A percentile compares a stretch with the other conserved stretches of the same genome.
These are phyloP conservation scores for Ilyonectria mors-panacis DNA, from an alignment of 2,329 filamentous ascomycete genomes.

Conservation along the genomic window DNA sequence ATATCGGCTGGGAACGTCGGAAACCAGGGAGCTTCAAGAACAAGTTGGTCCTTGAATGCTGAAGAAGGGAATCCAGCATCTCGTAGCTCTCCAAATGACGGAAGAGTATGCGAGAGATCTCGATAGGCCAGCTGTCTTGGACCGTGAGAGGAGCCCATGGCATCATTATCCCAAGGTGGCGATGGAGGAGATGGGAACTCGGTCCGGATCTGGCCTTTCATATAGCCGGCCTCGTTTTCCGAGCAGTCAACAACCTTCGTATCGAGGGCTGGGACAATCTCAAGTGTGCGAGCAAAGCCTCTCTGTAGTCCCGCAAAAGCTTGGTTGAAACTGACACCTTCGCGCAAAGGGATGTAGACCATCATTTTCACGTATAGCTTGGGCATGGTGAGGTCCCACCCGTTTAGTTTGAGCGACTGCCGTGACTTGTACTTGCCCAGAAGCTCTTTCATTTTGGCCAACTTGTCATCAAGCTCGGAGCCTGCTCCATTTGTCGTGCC, in stretches of 20 bases:
- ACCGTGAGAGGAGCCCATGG: neutral
- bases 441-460: constrained; percentile 56
- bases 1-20: constrained; percentile 48
- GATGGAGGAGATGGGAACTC: constrained; percentile 35
- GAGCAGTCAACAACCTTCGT: constrained; percentile 52
- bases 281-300: constrained; percentile 53
- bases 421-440: constrained; percentile 44
- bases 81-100: constrained; percentile 46
- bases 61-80: constrained; percentile 47
- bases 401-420: constrained; percentile 48
- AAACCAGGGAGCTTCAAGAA: constrained; percentile 43
- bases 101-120: constrained; percentile 45
- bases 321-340: constrained; percentile 45
- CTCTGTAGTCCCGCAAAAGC: constrained; percentile 51
- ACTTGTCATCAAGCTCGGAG: neutral
- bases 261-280: constrained; percentile 54
- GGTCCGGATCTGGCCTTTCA: constrained; percentile 40
- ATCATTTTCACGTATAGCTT: constrained; percentile 51
- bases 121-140: constrained; percentile 43
- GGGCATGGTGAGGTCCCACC: constrained; percentile 53
- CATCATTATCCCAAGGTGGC: constrained; percentile 1
- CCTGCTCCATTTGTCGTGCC: neutral
- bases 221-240: constrained; percentile 45
- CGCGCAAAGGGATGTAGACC: constrained; percentile 53
- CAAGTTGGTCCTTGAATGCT: constrained; percentile 45